These are phyloP conservation scores for Esteya vermicola DNA, from an alignment of 2,329 filamentous ascomycete species.

Conservation along the genomic window DNA sequence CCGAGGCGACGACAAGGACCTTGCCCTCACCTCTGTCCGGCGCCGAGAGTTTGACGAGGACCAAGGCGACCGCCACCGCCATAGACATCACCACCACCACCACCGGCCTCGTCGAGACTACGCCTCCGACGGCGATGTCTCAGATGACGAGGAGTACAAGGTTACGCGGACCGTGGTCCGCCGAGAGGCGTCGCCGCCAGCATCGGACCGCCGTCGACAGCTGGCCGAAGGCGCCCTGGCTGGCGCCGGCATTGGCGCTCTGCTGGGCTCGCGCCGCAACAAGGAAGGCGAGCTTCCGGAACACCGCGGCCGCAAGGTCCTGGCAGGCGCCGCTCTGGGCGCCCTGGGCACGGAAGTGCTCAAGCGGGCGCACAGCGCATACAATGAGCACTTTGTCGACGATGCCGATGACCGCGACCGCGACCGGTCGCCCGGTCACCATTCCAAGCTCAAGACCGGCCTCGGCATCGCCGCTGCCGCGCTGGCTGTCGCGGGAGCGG, in stretches of 20 bases:
- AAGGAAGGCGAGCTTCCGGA: conserved; percentile 34
- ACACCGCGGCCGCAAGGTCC: conserved; percentile 41
- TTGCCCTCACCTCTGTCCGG: conserved; percentile 16
- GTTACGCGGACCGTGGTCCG: conserved; percentile 30
- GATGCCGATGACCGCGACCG: conserved; percentile 20
- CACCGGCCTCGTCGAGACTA: conserved; percentile 23
- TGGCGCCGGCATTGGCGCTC: conserved; percentile 46
- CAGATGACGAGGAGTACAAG: conserved; percentile 27
- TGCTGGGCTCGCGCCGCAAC: conserved; percentile 39
- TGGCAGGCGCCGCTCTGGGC: conserved; percentile 48
- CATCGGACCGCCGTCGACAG: conserved; percentile 37
- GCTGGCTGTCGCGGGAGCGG: conserved; percentile 48
- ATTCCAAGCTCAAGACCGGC: conserved; percentile 42
- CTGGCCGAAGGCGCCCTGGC: conserved; percentile 51
- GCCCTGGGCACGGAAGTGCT: conserved; percentile 48
- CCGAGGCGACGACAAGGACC: conserved; percentile 18
- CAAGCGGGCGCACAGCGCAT: conserved; percentile 45
- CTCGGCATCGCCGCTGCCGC: conserved; percentile 49
- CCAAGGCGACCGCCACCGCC: conserved; percentile 17
- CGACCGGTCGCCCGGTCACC: conserved; percentile 20
- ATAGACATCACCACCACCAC: conserved; percentile 19
- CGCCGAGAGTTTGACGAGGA: conserved; percentile 17
- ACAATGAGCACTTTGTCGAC: conserved; percentile 36
- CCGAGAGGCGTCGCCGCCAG: conserved; percentile 32
- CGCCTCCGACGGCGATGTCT: conserved; percentile 20